phyloP scores from a whole-genome alignment of 2,329 filamentous ascomycete genomes.

The Colletotrichum liaoningense region DNA sequence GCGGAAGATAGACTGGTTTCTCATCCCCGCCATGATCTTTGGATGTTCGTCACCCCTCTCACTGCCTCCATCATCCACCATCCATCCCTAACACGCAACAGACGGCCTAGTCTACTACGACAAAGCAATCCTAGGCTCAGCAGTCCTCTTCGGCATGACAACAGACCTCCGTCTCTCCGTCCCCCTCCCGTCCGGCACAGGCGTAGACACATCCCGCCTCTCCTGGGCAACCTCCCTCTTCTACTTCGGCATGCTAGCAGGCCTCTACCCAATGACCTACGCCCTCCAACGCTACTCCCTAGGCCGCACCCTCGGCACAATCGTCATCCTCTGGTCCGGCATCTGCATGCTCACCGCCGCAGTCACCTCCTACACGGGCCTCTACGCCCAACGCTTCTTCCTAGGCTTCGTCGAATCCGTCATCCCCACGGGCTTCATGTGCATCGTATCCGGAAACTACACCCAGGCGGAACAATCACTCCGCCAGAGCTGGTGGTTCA shows the following conservation, averaged over 20 bases:
- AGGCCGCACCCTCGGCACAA: conserved; percentile 70
- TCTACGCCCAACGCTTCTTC: conserved; percentile 76
- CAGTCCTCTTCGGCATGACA: conserved; percentile 82
- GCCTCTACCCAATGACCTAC: conserved; percentile 80
- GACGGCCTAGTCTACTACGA: conserved; percentile 57
- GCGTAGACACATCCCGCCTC: conserved; percentile 73
- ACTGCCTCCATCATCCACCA: too few relatives aligned
- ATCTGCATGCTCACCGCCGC: conserved; percentile 77
- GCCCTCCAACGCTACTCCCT: conserved; percentile 75
- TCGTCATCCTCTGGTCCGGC: conserved; percentile 74
- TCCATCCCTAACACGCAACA: not conserved
- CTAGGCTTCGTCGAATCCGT: conserved; percentile 72
- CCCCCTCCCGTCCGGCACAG: conserved; percentile 56
- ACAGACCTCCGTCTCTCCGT: conserved; percentile 70
- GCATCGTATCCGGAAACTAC: conserved; percentile 71
- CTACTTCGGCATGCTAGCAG: conserved; percentile 83
- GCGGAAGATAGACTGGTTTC: conserved; percentile 73
- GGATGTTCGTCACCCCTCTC: conserved; percentile 42
- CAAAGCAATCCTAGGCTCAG: conserved; percentile 78
- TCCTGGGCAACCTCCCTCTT: conserved; percentile 84
- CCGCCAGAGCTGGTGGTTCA: conserved; percentile 77
- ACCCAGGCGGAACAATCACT: conserved; percentile 74
- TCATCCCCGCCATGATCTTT: conserved; percentile 76
- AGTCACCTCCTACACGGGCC: conserved; percentile 70
- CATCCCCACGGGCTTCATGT: conserved; percentile 76